Conservation (phyloP, 805 yeast genomes). For the Suhomyces emberorum region DNA sequence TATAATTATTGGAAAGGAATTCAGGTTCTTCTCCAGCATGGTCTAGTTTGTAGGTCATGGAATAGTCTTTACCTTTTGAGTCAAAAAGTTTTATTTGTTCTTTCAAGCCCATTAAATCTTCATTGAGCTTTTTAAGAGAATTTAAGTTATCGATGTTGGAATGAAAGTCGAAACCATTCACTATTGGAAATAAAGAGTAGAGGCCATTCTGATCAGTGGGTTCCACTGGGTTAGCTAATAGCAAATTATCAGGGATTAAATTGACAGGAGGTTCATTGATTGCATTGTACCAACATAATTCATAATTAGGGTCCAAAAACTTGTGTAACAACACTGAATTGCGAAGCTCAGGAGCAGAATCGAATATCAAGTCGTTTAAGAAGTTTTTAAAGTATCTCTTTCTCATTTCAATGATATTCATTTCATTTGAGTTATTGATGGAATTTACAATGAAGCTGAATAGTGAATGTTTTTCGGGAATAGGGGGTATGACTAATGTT, state of each 20-base stretch:
- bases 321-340: constrained; percentile 40
- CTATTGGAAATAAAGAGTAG: constrained; percentile 45
- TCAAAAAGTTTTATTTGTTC: constrained; percentile 32
- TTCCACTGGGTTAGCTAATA: constrained; percentile 48
- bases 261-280: constrained; percentile 46
- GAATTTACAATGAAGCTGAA: constrained; percentile 40
- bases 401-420: constrained; percentile 45
- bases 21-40: constrained; percentile 3
- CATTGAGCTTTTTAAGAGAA: constrained; percentile 31
- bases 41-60: constrained; percentile 4
- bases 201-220: constrained; percentile 55
- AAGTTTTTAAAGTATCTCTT: constrained; percentile 45
- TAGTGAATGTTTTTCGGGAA: constrained; percentile 47
- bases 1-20: constrained; percentile 8
- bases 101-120: constrained; percentile 30
- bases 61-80: constrained; percentile 18
- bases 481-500: constrained; percentile 40
- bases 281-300: constrained; percentile 49
- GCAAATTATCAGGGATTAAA: constrained; percentile 44
- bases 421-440: constrained; percentile 35
- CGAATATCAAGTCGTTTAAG: constrained; percentile 36
- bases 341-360: constrained; percentile 27
- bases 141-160: constrained; percentile 29
- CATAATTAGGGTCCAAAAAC: constrained; percentile 51
- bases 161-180: constrained; percentile 36